phyloP scores from a whole-genome alignment of 2,329 filamentous ascomycete species.

The Aotearoamyces nothofagi region DNA sequence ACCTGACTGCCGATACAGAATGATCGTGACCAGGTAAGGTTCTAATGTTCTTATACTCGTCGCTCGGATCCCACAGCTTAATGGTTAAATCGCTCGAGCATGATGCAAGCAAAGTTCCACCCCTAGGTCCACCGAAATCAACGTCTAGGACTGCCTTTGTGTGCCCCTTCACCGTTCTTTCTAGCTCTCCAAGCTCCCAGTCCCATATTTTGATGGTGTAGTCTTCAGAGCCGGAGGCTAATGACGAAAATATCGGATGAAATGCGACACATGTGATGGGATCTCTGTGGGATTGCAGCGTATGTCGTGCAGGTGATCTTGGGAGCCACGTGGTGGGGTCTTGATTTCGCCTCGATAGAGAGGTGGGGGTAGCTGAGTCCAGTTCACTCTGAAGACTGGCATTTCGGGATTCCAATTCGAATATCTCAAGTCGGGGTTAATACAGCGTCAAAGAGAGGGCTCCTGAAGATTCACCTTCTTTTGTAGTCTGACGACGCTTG shows the following conservation, averaged over 20 bases:
- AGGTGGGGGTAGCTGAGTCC: conserved; percentile 63
- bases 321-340: conserved; percentile 82
- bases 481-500: conserved; percentile 81
- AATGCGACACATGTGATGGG: conserved; percentile 82
- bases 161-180: conserved; percentile 82
- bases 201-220: conserved; percentile 96
- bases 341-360: conserved; percentile 64
- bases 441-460: too few relatives aligned
- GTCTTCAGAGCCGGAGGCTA: conserved; percentile 85
- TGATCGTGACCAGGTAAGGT: conserved; percentile 87
- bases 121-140: conserved; percentile 76
- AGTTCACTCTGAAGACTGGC: conserved; percentile 65
- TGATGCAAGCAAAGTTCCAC: conserved; percentile 57
- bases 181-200: conserved; percentile 84
- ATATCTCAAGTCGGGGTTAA: too few relatives aligned
- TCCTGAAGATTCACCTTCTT: conserved; percentile 54
- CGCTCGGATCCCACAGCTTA: conserved; percentile 84
- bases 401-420: conserved; percentile 76
- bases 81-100: conserved; percentile 76
- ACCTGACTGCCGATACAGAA: conserved; percentile 75
- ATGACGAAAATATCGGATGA: conserved; percentile 78
- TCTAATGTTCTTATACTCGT: conserved; percentile 90
- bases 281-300: conserved; percentile 66
- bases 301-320: conserved; percentile 65
- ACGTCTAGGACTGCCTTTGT: conserved; percentile 79